Evolutionary conservation across 2,329 filamentous ascomycete genomes (phyloP), one percentile per base, ranked within the genome.

Genomic region (Ceratocystis colombiana): DNA sequence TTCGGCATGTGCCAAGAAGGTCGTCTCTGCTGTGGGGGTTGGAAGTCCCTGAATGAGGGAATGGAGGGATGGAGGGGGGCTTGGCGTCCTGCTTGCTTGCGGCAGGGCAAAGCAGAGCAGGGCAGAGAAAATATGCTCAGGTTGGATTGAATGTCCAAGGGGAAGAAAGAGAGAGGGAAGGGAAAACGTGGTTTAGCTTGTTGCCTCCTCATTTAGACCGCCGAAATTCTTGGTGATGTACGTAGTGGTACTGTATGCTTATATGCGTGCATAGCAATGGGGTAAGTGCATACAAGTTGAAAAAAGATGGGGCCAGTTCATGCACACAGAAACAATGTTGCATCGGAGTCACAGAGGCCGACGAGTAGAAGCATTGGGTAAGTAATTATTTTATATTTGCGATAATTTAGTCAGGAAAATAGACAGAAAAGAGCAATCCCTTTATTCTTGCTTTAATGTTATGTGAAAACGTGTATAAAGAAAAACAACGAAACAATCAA

Each of bases 1-100:
- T 8, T 15, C 30, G 55, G 30, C 10, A 59, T 59, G 55, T 59
- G 55, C 55, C 55, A 33, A 59, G 55, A 59, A 20, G 48, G 48
- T 22, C 48, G 48, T 22, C 48, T 53, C 5, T 25, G 37, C 7
- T n/a, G 46, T 7, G 20, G 15, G 17, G 46, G 46, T 22, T 50
- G 22, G 22, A 7, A 50, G 46, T 50, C 7, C 46, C 17, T 22
- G 46, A n/a, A 7, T 3, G 17, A 7, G 17, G 17, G 17, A n/a
- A n/a, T 50, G 46, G 22, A 22, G 48, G 48, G n/a, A n/a, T 50
- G 46, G 22, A 22, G 48, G 48, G n/a, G n/a, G n/a, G 12, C n/a
- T 20, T 20, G 48, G 48, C 48, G 22, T 22, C 7, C 6, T 53
- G 17, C 5, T 20, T n/a, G n/a, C 48, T n/a, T 20, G 48, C 8